These are phyloP conservation scores for Clitopilus hobsonii DNA, from an alignment of 768 basidiomycete species.

Conservation along the genomic window DNA sequence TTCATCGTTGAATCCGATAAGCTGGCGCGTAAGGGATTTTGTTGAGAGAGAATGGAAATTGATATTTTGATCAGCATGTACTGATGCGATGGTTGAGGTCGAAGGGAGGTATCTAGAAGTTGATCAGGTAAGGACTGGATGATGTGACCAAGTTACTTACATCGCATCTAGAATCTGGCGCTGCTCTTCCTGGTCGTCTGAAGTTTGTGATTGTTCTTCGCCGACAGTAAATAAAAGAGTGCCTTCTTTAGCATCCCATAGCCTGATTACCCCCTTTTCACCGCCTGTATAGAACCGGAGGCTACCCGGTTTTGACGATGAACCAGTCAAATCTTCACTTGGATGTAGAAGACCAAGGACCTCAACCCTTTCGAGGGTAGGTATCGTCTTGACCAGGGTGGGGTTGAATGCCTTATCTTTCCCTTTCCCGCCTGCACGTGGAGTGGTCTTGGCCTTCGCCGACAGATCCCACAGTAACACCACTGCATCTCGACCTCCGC, in stretches of 20 bases:
- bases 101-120: slow-evolving; percentile 62
- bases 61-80: slow-evolving; percentile 97
- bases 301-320: slow-evolving; percentile 29
- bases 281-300: slow-evolving; percentile 86
- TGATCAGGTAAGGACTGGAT: slow-evolving; percentile 1
- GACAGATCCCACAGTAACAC: slow-evolving; percentile 89
- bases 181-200: slow-evolving; percentile 68
- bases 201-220: slow-evolving; percentile 37
- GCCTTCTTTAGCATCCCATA: slow-evolving; percentile 79
- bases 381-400: slow-evolving; percentile 71
- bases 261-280: slow-evolving; percentile 77
- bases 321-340: slow-evolving; percentile 43
- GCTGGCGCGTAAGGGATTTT: slow-evolving; percentile 62
- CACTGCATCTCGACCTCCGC: slow-evolving; percentile 90
- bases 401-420: slow-evolving; percentile 48
- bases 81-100: slow-evolving; percentile 64
- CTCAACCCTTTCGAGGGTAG: slow-evolving; percentile 82
- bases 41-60: slow-evolving; percentile 81
- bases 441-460: slow-evolving; percentile 20
- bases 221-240: slow-evolving; percentile 58
- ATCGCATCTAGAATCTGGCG: slow-evolving; percentile 77
- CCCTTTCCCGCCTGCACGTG: slow-evolving; percentile 35
- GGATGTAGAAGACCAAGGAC: slow-evolving; percentile 68
- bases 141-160: slow-evolving; percentile 45
- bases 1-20: slow-evolving; percentile 98